Base-by-base conservation (phyloP, 2,329 filamentous ascomycete species). In the Sphaceloma murrayae region DNA sequence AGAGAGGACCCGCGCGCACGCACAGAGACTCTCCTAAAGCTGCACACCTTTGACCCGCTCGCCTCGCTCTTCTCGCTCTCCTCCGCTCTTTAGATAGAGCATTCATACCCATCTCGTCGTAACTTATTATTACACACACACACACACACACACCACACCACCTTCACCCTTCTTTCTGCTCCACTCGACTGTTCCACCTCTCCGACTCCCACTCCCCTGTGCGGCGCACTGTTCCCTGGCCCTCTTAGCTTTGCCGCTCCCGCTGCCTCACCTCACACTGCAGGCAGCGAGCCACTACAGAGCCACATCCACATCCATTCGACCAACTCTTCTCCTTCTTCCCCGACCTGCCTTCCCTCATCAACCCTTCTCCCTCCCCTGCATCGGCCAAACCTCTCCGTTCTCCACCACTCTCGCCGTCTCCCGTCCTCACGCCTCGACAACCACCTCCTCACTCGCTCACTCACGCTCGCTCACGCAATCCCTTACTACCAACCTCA, bases 321-420 rank as follows among this genome's bases (percentile, higher is more conserved):
- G n/a, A n/a, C n/a, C n/a, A n/a, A 14, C 36, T 30, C 36, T 40
- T 17, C 24, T 21, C 34, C 3, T 14, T 39, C 21, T 14, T 14
- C 22, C 22, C 14, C 16, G n/a, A 4, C 6, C 24, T 11, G 24
- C 11, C 24, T 27, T 6, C n/a, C n/a, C n/a, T n/a, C n/a, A n/a
- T n/a, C n/a, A n/a, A n/a, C n/a, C 19, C 36, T 19, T 26, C 17
- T 27, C 36, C 7, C 24, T 40, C 36, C 36, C 36, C 36, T 40
- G 36, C 24, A 17, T 40, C 36, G 22, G n/a, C 18, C 36, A 16
- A 8, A 22, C n/a, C 30, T 26, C 8, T 26, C 22, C 30, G 27
- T 40, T 40, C 36, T 40, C 36, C 36, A 40, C 36, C 36, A 40
- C 36, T 30, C 36, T 40, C 24, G n/a, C 13, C 36, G 10, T 30